phyloP scores from a whole-genome alignment of 106 monocot species.

The Allium sativum region DNA sequence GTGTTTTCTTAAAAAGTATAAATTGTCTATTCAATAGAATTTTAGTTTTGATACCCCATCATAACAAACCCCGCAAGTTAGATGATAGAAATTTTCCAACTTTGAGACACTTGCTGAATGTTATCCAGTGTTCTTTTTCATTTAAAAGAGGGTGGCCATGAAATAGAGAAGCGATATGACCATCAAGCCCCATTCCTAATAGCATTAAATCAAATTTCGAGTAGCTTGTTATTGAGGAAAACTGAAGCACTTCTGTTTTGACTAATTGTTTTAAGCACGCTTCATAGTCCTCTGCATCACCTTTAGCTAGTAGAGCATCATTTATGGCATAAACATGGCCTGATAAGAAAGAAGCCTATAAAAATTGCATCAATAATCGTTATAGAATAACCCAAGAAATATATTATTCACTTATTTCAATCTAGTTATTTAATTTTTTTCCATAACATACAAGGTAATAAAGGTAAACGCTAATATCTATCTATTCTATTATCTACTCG shows the following conservation, averaged over 20 bases:
- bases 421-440: neutral
- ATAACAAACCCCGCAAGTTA: too few species aligned
- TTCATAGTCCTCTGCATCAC: constrained; percentile 57
- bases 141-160: constrained; percentile 39
- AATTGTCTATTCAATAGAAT: too few species aligned
- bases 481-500: too few species aligned
- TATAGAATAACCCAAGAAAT: neutral
- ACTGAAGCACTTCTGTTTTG: constrained; percentile 10
- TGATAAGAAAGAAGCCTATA: constrained; percentile 43
- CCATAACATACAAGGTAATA: neutral
- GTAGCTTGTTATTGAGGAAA: constrained; percentile 14
- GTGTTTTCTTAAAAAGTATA: too few species aligned
- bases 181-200: constrained; percentile 61
- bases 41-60: too few species aligned
- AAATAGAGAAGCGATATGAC: constrained; percentile 58
- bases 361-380: neutral
- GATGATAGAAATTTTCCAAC: too few species aligned
- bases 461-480: too few species aligned
- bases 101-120: constrained; percentile 36
- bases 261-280: constrained; percentile 35
- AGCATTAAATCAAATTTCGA: constrained; percentile 59
- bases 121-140: constrained; percentile 38
- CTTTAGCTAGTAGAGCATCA: constrained; percentile 32
- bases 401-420: neutral
- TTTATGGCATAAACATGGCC: constrained; percentile 46